Evolutionary conservation across 768 basidiomycete species (phyloP).

Genomic region (Xerocomus brunneocitrinus): DNA sequence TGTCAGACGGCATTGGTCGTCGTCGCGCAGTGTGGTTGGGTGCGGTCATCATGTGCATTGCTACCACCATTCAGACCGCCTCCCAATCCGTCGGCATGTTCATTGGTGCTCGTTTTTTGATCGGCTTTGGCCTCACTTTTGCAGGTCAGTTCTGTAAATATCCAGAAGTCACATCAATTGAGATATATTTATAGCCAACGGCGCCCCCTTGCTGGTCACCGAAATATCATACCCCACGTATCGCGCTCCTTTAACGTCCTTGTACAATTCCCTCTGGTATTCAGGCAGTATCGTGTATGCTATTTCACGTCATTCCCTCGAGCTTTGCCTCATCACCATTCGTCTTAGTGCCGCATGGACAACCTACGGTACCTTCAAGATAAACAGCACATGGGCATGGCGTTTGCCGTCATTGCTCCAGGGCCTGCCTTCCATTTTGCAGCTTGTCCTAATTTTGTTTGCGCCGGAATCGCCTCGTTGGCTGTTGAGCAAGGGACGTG

Average conservation of each 20-base stretch:
- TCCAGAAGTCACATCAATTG: not conserved
- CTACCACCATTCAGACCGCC: constrained; percentile 64
- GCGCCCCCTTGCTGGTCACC: constrained; percentile 80
- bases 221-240: constrained; percentile 84
- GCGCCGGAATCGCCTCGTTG: constrained; percentile 83
- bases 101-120: constrained; percentile 74
- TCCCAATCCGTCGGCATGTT: constrained; percentile 74
- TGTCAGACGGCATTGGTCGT: constrained; percentile 71
- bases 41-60: constrained; percentile 65
- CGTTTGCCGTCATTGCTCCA: constrained; percentile 76
- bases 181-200: constrained; percentile 41
- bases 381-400: constrained; percentile 71
- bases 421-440: constrained; percentile 61
- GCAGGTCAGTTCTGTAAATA: constrained; percentile 39
- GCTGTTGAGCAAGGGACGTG: constrained; percentile 70
- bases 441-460: constrained; percentile 62
- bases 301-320: not conserved
- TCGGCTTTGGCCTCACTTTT: constrained; percentile 74
- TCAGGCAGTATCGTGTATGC: constrained; percentile 72
- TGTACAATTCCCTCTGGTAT: constrained; percentile 86
- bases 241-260: constrained; percentile 71
- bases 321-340: not conserved
- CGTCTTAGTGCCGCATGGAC: constrained; percentile 68
- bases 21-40: constrained; percentile 62
- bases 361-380: constrained; percentile 75